A percentile compares a stretch with the other conserved stretches of the same genome.
Evolutionary conservation across 768 basidiomycete genomes (phyloP).

Genomic region (Lentinula aciculospora): DNA sequence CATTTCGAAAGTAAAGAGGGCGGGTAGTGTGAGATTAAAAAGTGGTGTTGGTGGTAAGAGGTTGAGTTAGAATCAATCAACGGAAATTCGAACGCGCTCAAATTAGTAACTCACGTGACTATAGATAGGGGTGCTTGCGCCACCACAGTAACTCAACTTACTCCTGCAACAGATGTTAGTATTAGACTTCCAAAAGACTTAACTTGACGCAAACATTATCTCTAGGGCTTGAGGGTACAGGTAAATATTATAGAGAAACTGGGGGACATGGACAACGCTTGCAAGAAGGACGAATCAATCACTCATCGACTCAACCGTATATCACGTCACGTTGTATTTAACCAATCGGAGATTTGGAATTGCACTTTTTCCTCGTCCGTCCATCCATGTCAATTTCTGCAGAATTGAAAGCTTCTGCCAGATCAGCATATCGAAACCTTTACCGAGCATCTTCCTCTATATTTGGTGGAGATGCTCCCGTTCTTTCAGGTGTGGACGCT

Average conservation of each 20-base stretch:
- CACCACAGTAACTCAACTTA: not conserved
- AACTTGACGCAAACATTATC: too few relatives aligned
- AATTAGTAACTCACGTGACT: not conserved
- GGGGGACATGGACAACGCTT: too few relatives aligned
- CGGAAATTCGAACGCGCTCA: not conserved
- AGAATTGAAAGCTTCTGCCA: conserved; percentile 55
- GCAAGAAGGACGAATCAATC: too few relatives aligned
- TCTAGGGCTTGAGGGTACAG: too few relatives aligned
- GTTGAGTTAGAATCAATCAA: conserved; percentile 8
- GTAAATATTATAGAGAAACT: too few relatives aligned
- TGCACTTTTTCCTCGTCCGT: not conserved
- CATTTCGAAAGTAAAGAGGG: conserved; percentile 14
- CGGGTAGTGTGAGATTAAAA: conserved; percentile 18
- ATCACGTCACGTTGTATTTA: not conserved
- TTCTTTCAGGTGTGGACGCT: too few relatives aligned
- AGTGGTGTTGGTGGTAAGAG: conserved; percentile 14
- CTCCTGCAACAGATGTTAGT: too few relatives aligned
- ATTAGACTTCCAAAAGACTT: too few relatives aligned
- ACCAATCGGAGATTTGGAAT: not conserved
- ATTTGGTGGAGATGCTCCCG: conserved; percentile 63
- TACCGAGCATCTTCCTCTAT: conserved; percentile 62
- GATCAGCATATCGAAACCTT: conserved; percentile 70
- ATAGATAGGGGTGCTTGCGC: not conserved
- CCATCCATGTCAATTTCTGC: conserved; percentile 48
- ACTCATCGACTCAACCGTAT: too few relatives aligned